Percentiles rank a stretch among this genome's conserved stretches.
Conservation (phyloP, 331 rosid genomes). For the Rosa hybrid region DNA sequence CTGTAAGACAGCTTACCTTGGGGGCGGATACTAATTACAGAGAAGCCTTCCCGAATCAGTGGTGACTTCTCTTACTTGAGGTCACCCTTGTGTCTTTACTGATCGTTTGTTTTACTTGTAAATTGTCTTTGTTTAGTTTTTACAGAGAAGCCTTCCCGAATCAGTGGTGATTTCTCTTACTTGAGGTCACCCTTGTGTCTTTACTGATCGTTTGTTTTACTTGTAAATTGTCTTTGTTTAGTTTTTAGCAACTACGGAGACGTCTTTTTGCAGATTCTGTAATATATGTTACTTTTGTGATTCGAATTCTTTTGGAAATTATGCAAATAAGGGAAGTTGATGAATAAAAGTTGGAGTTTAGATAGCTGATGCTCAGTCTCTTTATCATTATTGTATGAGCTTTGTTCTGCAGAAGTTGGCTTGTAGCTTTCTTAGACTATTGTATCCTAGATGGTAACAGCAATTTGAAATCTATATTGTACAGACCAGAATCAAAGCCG, state of each 20-base stretch:
- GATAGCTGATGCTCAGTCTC: neutral
- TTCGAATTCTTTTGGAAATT: neutral
- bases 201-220: neutral
- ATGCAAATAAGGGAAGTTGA: conserved; percentile 18
- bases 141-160: conserved; percentile 86
- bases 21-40: conserved; percentile 59
- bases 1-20: conserved; percentile 48
- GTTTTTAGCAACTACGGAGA: neutral
- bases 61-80: conserved; percentile 36
- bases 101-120: neutral
- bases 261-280: conserved; percentile 5
- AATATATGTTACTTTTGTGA: neutral
- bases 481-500: neutral
- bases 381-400: neutral
- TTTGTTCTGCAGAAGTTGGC: neutral
- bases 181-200: neutral
- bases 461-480: neutral
- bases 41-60: conserved; percentile 87
- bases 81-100: neutral
- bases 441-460: neutral
- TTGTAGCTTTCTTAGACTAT: neutral
- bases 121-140: neutral
- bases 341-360: conserved; percentile 12
- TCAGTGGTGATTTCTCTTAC: conserved; percentile 54
- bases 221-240: neutral